Evolutionary conservation across 164 flowering plant species (phyloP).

Genomic region (Litsea cubeba): DNA sequence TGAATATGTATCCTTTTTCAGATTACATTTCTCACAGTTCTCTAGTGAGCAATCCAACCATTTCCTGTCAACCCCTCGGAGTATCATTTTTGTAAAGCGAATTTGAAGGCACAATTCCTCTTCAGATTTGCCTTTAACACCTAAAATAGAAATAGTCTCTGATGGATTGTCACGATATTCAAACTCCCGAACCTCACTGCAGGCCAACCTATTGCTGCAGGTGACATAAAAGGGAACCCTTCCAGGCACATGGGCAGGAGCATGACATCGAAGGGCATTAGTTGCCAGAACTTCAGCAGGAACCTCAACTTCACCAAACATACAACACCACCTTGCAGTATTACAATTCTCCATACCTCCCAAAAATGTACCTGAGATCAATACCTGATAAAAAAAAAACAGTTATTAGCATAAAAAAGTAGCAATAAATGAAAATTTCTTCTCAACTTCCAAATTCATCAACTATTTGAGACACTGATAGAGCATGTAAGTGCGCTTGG

Average conservation of each 20-base stretch:
- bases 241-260: slow-evolving; percentile 54
- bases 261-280: slow-evolving; percentile 50
- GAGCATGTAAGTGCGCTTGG: not conserved
- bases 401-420: slow-evolving; percentile 1
- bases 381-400: slow-evolving; percentile 34
- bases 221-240: slow-evolving; percentile 69
- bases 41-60: slow-evolving; percentile 34
- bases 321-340: slow-evolving; percentile 56
- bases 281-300: slow-evolving; percentile 48
- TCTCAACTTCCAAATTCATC: too few species aligned
- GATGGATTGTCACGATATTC: slow-evolving; percentile 32
- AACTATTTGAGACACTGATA: not conserved
- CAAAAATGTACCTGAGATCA: slow-evolving; percentile 59
- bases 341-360: slow-evolving; percentile 23
- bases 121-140: slow-evolving; percentile 15
- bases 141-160: not conserved
- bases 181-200: slow-evolving; percentile 79
- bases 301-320: slow-evolving; percentile 83
- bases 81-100: slow-evolving; percentile 47
- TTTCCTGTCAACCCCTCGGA: slow-evolving; percentile 25
- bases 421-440: not conserved
- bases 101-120: slow-evolving; percentile 50
- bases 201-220: slow-evolving; percentile 58
- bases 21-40: slow-evolving; percentile 42
- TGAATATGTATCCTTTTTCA: slow-evolving; percentile 22